Conservation (phyloP, 192 early-diverging fungal species). For the Umbelopsis sp. region DNA sequence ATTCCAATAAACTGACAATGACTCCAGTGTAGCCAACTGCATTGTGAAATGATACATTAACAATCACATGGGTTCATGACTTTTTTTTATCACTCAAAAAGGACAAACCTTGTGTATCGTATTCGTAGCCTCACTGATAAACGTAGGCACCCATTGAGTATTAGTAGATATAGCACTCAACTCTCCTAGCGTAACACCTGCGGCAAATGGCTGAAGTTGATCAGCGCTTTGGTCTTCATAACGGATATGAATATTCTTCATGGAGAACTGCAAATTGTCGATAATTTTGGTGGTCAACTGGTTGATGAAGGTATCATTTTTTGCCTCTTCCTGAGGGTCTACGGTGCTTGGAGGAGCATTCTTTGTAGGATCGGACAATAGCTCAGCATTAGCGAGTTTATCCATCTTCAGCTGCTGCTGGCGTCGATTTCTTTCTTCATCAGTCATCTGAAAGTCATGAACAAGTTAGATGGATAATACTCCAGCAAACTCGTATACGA, state of each 20-base stretch:
- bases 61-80: slow-evolving; percentile 6
- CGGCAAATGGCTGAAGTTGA: slow-evolving; percentile 79
- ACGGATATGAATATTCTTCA: slow-evolving; percentile 93
- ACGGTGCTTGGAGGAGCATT: slow-evolving; percentile 17
- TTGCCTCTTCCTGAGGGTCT: slow-evolving; percentile 31
- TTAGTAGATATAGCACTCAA: slow-evolving; percentile 93
- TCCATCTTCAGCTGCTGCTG: slow-evolving; percentile 80
- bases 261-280: slow-evolving; percentile 94
- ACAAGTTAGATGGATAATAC: not conserved
- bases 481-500: not conserved
- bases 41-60: not conserved
- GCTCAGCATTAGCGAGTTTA: slow-evolving; percentile 77
- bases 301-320: slow-evolving; percentile 85
- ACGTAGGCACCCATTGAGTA: slow-evolving; percentile 78
- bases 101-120: slow-evolving; percentile 86
- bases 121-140: slow-evolving; percentile 75
- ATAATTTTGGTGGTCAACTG: slow-evolving; percentile 93
- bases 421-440: slow-evolving; percentile 77
- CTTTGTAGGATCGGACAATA: slow-evolving; percentile 41
- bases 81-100: not conserved
- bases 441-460: slow-evolving; percentile 63
- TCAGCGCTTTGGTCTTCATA: slow-evolving; percentile 89
- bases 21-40: slow-evolving; percentile 61
- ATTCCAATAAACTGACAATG: slow-evolving; percentile 88
- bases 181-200: slow-evolving; percentile 87